Base-by-base conservation (phyloP, 768 basidiomycete species). In the Scleroderma bovista region DNA sequence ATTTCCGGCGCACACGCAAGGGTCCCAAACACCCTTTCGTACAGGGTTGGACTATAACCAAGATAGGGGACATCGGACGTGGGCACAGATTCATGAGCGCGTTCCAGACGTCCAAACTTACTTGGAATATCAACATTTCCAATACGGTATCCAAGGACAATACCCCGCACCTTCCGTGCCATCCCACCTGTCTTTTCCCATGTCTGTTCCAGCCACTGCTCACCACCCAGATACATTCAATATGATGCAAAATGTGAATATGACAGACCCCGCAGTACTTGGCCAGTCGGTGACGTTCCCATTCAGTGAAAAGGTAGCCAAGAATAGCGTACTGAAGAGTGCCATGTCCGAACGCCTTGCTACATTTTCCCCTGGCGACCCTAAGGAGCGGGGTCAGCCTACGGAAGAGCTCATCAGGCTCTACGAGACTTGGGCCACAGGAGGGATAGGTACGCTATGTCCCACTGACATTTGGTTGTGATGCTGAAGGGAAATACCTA, bases 331-430 rank as follows among this genome's bases (percentile, higher is more conserved):
- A 44, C 55, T 67, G 61, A 67, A 67, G 52, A 66, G 66, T 46
- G 66, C 66, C 1, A 69, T 67, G 66, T 69, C 66, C 6, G 66
- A 67, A 41, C 64, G 68, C 12, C 60, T 67, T 37, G 66, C 66
- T 3, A 68, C 68, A 1, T 67, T 69, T 41, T 69, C 67, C 1
- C 38, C 61, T 15, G 53, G 51, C 24, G 62, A 69, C 40, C 64
- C 66, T 3, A 49, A 26, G 44, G 56, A 64, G 1, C 66, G 66
- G 7, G 66, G 66, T 16, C 57, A 52, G 20, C 66, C 66, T 19
- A 67, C 68, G 1, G 68, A 69, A 22, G 67, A 67, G 47, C 64
- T 67, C 10, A 34, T 64, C 38, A 62, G 66, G 20, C 64, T 67
- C 2, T 67, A 67, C 43, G 68, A 67, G 37, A 69, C 66, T 1